These are phyloP conservation scores for Suhomyces chickasaworum DNA, from an alignment of 1,139 yeast species.

Conservation along the genomic window DNA sequence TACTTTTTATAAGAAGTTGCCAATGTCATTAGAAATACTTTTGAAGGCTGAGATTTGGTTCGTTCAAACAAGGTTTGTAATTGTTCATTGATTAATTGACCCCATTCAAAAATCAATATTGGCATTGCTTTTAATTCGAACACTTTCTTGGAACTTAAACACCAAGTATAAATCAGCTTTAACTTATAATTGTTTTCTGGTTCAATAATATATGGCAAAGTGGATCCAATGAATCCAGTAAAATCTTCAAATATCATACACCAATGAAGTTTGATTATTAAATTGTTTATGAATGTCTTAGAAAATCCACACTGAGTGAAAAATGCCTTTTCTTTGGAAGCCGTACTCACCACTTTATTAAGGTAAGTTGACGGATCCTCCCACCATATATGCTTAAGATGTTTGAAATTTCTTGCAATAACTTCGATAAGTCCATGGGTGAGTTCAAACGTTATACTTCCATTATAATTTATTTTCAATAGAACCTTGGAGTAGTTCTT, in stretches of 20 bases:
- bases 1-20: constrained; percentile 10
- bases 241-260: constrained; percentile 32
- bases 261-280: constrained; percentile 35
- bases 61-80: constrained; percentile 8
- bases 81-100: constrained; percentile 11
- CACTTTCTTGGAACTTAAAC: constrained; percentile 13
- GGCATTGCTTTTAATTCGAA: constrained; percentile 17
- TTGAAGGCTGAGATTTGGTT: constrained; percentile 1
- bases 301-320: constrained; percentile 27
- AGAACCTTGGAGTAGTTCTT: constrained; percentile 23
- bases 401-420: constrained; percentile 22
- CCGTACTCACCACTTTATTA: constrained; percentile 16
- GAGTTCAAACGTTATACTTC: constrained; percentile 15
- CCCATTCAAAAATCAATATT: constrained; percentile 18
- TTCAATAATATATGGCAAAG: constrained; percentile 25
- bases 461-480: constrained; percentile 25
- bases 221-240: constrained; percentile 19
- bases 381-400: constrained; percentile 23
- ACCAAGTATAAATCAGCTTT: constrained; percentile 14
- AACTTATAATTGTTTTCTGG: constrained; percentile 18
- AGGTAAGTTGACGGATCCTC: constrained; percentile 25
- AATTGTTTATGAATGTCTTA: constrained; percentile 21
- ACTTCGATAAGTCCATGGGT: constrained; percentile 22
- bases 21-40: constrained; percentile 4
- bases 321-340: constrained; percentile 19